Conservation (phyloP, 2,329 filamentous ascomycete genomes). For the Colletotrichum liaoningense region DNA sequence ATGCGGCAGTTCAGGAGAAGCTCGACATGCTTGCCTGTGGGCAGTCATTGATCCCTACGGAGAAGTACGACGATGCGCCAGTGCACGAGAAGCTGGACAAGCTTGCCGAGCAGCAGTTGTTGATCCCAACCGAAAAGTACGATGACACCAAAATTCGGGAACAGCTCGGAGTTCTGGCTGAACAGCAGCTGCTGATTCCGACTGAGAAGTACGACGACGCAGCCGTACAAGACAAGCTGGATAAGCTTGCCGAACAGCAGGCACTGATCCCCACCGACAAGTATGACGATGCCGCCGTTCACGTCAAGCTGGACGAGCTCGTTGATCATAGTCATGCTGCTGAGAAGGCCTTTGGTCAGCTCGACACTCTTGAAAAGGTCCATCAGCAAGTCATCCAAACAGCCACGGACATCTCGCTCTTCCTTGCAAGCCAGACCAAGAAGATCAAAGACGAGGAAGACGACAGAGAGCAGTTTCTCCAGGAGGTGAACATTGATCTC, state of each 20-base stretch:
- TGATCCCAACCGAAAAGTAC: constrained; percentile 14
- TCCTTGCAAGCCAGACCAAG: constrained; percentile 81
- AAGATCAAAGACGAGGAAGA: constrained; percentile 82
- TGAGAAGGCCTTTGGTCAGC: constrained; percentile 77
- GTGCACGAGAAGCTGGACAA: constrained; percentile 19
- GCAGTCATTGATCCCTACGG: constrained; percentile 51
- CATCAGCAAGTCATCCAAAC: constrained; percentile 88
- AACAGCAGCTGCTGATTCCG: constrained; percentile 23
- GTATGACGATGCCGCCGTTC: constrained; percentile 41
- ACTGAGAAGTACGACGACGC: constrained; percentile 40
- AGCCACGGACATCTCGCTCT: constrained; percentile 84
- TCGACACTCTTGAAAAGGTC: constrained; percentile 88
- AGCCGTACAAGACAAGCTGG: constrained; percentile 43
- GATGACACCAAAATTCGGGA: constrained; percentile 8
- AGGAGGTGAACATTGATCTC: constrained; percentile 83
- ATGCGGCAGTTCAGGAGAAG: constrained; percentile 14
- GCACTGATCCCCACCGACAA: constrained; percentile 29
- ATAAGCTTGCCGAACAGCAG: constrained; percentile 48
- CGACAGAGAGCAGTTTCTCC: constrained; percentile 80
- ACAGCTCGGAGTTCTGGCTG: constrained; percentile 22
- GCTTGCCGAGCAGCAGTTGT: constrained; percentile 57
- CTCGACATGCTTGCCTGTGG: constrained; percentile 47
- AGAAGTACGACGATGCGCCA: constrained; percentile 18
- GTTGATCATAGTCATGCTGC: constrained; percentile 74
- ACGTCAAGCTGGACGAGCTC: constrained; percentile 52